Conservation (phyloP, 805 yeast genomes). For the Wickerhamomyces canadensis region DNA sequence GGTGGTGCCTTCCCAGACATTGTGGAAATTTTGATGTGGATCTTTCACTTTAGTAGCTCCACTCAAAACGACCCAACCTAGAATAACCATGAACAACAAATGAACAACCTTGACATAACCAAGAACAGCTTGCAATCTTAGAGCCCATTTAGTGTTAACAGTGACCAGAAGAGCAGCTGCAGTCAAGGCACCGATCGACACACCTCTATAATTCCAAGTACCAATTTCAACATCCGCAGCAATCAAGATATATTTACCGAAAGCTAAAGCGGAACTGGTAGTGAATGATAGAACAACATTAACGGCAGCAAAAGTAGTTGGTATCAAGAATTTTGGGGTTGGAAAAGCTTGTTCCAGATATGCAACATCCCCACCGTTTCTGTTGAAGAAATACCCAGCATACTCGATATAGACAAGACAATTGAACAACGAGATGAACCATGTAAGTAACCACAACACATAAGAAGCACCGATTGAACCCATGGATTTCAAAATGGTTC, state of each 20-base stretch:
- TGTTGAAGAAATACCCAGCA: slow-evolving; percentile 31
- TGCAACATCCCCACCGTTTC: slow-evolving; percentile 35
- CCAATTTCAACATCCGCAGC: slow-evolving; percentile 34
- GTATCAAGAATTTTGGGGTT: slow-evolving; percentile 29
- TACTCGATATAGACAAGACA: slow-evolving; percentile 35
- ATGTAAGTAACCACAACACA: slow-evolving; percentile 38
- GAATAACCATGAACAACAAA: slow-evolving; percentile 28
- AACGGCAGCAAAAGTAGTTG: slow-evolving; percentile 35
- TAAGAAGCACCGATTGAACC: slow-evolving; percentile 40
- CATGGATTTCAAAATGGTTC: slow-evolving; percentile 34
- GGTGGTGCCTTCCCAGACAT: slow-evolving; percentile 37
- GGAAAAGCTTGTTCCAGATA: slow-evolving; percentile 35
- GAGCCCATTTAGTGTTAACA: slow-evolving; percentile 26
- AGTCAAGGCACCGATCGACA: slow-evolving; percentile 29
- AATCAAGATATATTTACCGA: slow-evolving; percentile 29
- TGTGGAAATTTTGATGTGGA: slow-evolving; percentile 28
- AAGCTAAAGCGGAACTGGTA: slow-evolving; percentile 33
- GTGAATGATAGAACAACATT: slow-evolving; percentile 31
- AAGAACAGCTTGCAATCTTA: slow-evolving; percentile 27
- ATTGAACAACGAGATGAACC: slow-evolving; percentile 32
- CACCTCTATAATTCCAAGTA: slow-evolving; percentile 41
- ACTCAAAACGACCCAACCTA: slow-evolving; percentile 33
- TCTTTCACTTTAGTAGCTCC: slow-evolving; percentile 30
- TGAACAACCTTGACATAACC: slow-evolving; percentile 32
- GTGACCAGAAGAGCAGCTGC: slow-evolving; percentile 30